Conservation (phyloP, 805 yeast genomes). For the Brettanomyces anomalus region DNA sequence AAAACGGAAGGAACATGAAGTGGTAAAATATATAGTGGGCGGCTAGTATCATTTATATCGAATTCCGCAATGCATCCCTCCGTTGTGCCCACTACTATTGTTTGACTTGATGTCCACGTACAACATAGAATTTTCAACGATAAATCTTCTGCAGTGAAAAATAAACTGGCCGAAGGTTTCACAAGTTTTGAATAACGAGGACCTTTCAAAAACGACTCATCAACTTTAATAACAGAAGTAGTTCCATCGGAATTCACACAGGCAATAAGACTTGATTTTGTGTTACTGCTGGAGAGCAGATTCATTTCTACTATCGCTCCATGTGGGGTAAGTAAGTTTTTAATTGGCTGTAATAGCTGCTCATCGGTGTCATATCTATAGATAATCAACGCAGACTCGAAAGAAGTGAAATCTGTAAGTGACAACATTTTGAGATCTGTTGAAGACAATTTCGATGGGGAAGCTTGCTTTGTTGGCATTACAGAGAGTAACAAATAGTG, state of each 20-base stretch:
- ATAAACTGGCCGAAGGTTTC: slow-evolving; percentile 8
- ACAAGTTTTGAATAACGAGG: slow-evolving; percentile 7
- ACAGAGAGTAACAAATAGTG: slow-evolving; percentile 21
- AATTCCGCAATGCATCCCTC: slow-evolving; percentile 22
- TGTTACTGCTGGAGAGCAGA: slow-evolving; percentile 14
- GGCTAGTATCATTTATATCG: slow-evolving; percentile 11
- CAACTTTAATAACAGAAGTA: slow-evolving; percentile 16
- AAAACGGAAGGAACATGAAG: slow-evolving; percentile 16
- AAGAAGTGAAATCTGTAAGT: slow-evolving; percentile 6
- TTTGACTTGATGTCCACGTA: slow-evolving; percentile 21
- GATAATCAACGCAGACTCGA: slow-evolving; percentile 15
- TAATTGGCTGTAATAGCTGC: slow-evolving; percentile 6
- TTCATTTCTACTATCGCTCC: slow-evolving; percentile 20
- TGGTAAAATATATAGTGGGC: slow-evolving; percentile 17
- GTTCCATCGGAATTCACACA: slow-evolving; percentile 23
- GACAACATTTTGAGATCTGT: slow-evolving; percentile 13
- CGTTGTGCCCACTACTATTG: slow-evolving; percentile 18
- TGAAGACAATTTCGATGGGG: slow-evolving; percentile 5
- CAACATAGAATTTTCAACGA: slow-evolving; percentile 1
- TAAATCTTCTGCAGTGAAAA: not conserved
- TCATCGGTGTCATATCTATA: slow-evolving; percentile 11
- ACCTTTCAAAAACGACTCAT: slow-evolving; percentile 6
- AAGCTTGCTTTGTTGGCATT: slow-evolving; percentile 4
- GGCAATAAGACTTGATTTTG: slow-evolving; percentile 12
- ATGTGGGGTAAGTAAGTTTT: slow-evolving; percentile 12